Percentiles rank a stretch among this genome's conserved stretches.
Evolutionary conservation across 2,329 filamentous ascomycete species (phyloP).

Genomic region (Pseudogymnoascus sp.): DNA sequence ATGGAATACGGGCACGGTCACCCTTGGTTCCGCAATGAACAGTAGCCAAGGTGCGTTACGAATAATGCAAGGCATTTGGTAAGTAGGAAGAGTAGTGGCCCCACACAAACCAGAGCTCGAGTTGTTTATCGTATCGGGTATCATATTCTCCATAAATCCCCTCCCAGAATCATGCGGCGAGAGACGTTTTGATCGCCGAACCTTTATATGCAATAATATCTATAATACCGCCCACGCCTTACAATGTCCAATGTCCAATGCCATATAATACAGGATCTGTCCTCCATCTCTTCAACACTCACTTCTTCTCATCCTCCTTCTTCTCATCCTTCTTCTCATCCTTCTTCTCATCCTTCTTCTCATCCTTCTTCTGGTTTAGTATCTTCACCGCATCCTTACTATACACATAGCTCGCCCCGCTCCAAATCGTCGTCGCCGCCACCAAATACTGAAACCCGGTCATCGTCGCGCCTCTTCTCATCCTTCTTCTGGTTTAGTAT

Average conservation of each 20-base stretch:
- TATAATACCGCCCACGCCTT: neutral
- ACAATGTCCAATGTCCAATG: neutral
- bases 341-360: conserved; percentile 6
- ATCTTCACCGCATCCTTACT: conserved; percentile 90
- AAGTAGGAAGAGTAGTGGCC: neutral
- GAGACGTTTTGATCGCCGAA: neutral
- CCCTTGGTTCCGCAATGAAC: conserved; percentile 24
- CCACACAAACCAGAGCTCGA: neutral
- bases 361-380: conserved; percentile 36
- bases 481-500: conserved; percentile 49
- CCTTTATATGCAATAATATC: conserved; percentile 4
- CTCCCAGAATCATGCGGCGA: neutral
- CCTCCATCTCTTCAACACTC: neutral
- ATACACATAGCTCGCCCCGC: conserved; percentile 83
- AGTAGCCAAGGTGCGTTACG: neutral
- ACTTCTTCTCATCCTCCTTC: conserved; percentile 5
- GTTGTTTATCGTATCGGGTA: neutral
- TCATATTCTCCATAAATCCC: neutral
- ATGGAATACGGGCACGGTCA: conserved; percentile 27
- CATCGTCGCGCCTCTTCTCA: conserved; percentile 37
- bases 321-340: conserved; percentile 7
- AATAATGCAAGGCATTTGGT: neutral
- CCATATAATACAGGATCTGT: neutral
- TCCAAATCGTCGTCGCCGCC: conserved; percentile 84
- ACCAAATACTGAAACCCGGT: conserved; percentile 68